These are phyloP conservation scores for Dactylonectria estremocensis DNA, from an alignment of 2,329 filamentous ascomycete genomes.

Conservation along the genomic window DNA sequence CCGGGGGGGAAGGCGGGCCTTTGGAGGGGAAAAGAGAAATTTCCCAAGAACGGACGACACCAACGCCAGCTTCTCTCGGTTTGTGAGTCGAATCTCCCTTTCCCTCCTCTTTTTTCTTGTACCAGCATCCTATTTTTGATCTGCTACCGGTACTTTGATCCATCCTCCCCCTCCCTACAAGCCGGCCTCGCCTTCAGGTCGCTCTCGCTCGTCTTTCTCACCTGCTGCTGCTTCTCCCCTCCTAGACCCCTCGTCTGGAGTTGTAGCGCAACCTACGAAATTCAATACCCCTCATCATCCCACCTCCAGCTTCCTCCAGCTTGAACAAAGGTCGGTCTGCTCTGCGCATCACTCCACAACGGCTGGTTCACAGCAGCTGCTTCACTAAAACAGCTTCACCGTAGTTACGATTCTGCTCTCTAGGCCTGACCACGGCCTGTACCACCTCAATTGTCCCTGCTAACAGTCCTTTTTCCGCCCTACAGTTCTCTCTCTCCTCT, in stretches of 20 bases:
- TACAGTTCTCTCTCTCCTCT: background rate
- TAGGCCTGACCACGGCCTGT: background rate
- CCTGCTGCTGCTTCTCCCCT: slow-evolving; percentile 49
- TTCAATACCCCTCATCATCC: slow-evolving; percentile 30
- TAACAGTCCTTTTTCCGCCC: slow-evolving; percentile 13
- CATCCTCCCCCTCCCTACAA: slow-evolving; percentile 6
- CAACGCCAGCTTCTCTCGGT: background rate
- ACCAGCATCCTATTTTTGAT: slow-evolving; percentile 2
- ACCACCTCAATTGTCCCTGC: slow-evolving; percentile 20
- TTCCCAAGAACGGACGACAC: slow-evolving; percentile 32
- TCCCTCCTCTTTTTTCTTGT: slow-evolving; percentile 13
- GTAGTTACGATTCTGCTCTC: background rate
- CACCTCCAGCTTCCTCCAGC: slow-evolving; percentile 1
- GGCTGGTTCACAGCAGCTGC: background rate
- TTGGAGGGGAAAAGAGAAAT: slow-evolving; percentile 35
- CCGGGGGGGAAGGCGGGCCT: slow-evolving; percentile 10
- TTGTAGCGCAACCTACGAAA: slow-evolving; percentile 32
- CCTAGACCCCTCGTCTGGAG: slow-evolving; percentile 38
- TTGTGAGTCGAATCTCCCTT: slow-evolving; percentile 22
- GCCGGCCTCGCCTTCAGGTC: slow-evolving; percentile 21
- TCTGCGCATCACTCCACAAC: slow-evolving; percentile 23
- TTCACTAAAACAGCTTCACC: background rate
- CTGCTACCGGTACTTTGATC: background rate
- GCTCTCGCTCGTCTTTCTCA: slow-evolving; percentile 11
- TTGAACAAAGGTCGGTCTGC: slow-evolving; percentile 10